Evolutionary conservation across 768 basidiomycete genomes (phyloP), one percentile per base, ranked within the genome.

Genomic region (Pleurotus ostreatus): DNA sequence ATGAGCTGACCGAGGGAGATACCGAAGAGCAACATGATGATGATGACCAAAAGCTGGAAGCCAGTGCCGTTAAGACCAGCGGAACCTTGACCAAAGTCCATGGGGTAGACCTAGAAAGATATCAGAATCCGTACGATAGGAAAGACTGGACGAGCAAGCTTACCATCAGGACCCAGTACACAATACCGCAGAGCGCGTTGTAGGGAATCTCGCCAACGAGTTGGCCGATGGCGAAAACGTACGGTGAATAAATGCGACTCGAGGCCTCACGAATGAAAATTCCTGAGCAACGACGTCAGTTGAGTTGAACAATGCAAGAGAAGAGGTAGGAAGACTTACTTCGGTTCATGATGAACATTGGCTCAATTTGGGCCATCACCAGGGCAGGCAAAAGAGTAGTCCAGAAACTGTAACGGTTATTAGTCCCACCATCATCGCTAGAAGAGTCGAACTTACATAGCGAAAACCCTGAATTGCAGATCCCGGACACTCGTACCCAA

Each of bases 231-330:
- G 92, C 88, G 66, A 95, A 95, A 18, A 92, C 89, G 56, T 85
- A 85, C 0, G 90, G 86, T 0, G 86, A 89, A 70, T 94, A 94
- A 64, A 94, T 94, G 58, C 88, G 82, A 71, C 88, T 89, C 2
- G 86, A 89, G 0, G 89, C 79, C 71, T 94, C 70, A 63, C 73
- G 63, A 49, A 74, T 73, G 61, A 78, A 79, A 25, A 68, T 73
- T 46, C 75, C 70, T 71, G 49, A 40, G 18, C 12, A 20, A 43
- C 12, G 46, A 15, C 60, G 46, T 26, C 5, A 55, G 13, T 13
- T 7, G 20, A 13, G 47, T 11, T 8, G 9, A 20, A 2, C 4
- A 38, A 6, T 54, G 54, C 15, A 18, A 56, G 8, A 38, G 20
- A 2, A 38, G 48, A 16, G 44, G 30, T 8, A 34, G 8, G 9